Evolutionary conservation across 371 early-diverging fungal species (phyloP).

Genomic region (Globomyces sp.): DNA sequence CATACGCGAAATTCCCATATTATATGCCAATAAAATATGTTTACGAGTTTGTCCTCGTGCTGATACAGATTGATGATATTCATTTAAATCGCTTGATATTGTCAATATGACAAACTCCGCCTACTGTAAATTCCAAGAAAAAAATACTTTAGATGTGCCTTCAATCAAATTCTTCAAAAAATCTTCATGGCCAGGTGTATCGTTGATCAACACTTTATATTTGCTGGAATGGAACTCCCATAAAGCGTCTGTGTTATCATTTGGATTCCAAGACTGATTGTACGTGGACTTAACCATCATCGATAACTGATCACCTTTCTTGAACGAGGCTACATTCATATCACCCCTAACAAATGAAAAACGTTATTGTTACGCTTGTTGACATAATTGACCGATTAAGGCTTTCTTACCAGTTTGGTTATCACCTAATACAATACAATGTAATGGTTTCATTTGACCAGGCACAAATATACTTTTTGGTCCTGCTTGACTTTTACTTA

Average conservation of each 20-base stretch:
- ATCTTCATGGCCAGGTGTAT: conserved; percentile 99
- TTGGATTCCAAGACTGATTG: conserved; percentile 6
- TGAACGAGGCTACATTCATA: not conserved
- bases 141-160: conserved; percentile 68
- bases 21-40: conserved; percentile 85
- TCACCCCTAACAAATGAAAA: not conserved
- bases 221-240: conserved; percentile 7
- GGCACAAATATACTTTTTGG: not conserved
- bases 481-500: not conserved
- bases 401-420: conserved; percentile 6
- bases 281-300: not conserved
- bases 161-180: conserved; percentile 99
- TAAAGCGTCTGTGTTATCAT: not conserved
- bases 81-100: conserved; percentile 86
- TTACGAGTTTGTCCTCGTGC: conserved; percentile 97
- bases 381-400: not conserved
- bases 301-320: not conserved
- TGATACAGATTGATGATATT: conserved; percentile 94
- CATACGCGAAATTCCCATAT: conserved; percentile 84
- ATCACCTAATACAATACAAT: not conserved
- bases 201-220: conserved; percentile 34
- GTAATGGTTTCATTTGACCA: no score
- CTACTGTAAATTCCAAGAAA: conserved; percentile 43
- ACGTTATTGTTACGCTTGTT: not conserved
- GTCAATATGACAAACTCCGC: conserved; percentile 98